Conservation (phyloP, 1,139 yeast genomes). For the Kurtzmaniella quercitrusa region DNA sequence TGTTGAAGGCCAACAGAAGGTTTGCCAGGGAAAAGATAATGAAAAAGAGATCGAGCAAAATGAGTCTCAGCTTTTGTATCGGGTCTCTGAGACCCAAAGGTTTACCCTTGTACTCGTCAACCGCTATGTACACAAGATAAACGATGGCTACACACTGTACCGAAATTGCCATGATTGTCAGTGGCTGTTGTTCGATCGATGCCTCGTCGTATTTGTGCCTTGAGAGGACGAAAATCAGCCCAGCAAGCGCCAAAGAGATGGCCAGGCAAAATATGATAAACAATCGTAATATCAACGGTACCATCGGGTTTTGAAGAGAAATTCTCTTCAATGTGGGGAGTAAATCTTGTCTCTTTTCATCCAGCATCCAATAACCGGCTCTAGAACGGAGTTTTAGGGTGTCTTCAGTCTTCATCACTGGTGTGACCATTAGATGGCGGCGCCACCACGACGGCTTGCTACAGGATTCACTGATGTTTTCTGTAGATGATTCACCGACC, state of each 20-base stretch:
- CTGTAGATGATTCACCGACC: slow-evolving; percentile 34
- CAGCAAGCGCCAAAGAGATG: slow-evolving; percentile 64
- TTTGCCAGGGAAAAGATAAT: slow-evolving; percentile 94
- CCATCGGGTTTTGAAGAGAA: slow-evolving; percentile 69
- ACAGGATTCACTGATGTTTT: slow-evolving; percentile 20
- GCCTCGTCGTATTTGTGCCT: slow-evolving; percentile 29
- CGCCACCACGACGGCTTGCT: slow-evolving; percentile 1
- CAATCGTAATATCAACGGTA: slow-evolving; percentile 73
- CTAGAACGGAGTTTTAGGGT: slow-evolving; percentile 38
- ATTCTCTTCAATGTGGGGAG: slow-evolving; percentile 56
- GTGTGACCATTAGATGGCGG: background rate
- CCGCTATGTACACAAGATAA: slow-evolving; percentile 76
- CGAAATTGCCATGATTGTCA: slow-evolving; percentile 87
- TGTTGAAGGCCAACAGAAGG: slow-evolving; percentile 77
- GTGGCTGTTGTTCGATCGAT: slow-evolving; percentile 70
- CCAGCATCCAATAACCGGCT: slow-evolving; percentile 67
- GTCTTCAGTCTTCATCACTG: background rate
- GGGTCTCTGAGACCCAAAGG: slow-evolving; percentile 89
- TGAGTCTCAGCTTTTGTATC: slow-evolving; percentile 70
- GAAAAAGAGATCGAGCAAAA: slow-evolving; percentile 75
- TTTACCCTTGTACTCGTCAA: slow-evolving; percentile 87
- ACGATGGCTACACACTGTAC: slow-evolving; percentile 78
- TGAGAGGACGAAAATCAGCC: slow-evolving; percentile 55
- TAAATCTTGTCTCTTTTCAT: slow-evolving; percentile 61
- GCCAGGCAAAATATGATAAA: slow-evolving; percentile 59